These are phyloP conservation scores for Castanea sativa DNA, from an alignment of 306 rosid species.

Conservation along the genomic window DNA sequence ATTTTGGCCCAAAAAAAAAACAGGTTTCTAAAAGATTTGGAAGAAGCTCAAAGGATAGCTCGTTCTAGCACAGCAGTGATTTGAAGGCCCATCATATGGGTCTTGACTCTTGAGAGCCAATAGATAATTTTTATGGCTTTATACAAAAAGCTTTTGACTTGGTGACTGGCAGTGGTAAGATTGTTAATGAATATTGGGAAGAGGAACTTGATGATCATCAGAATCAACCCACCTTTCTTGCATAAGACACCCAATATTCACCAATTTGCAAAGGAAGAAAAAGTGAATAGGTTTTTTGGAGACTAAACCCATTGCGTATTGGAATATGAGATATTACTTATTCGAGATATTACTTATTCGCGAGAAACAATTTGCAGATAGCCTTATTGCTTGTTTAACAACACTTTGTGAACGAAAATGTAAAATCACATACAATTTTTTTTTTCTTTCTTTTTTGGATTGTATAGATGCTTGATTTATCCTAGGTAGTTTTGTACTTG, in stretches of 20 bases:
- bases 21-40: slow-evolving; percentile 91
- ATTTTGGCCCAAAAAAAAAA: slow-evolving; percentile 20
- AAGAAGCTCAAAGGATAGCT: slow-evolving; percentile 88
- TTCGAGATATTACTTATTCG: background rate
- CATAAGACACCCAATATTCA: slow-evolving; percentile 14
- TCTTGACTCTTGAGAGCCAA: slow-evolving; percentile 6
- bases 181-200: slow-evolving; percentile 12
- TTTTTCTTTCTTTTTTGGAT: background rate
- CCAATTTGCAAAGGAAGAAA: slow-evolving; percentile 7
- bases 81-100: slow-evolving; percentile 38
- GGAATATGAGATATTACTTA: slow-evolving; percentile 4
- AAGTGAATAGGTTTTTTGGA: slow-evolving; percentile 11
- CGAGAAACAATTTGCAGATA: background rate
- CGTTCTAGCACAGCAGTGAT: slow-evolving; percentile 50
- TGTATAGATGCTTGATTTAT: background rate
- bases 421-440: background rate
- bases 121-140: slow-evolving; percentile 12
- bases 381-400: background rate
- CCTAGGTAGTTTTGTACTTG: background rate
- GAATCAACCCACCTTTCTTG: slow-evolving; percentile 17
- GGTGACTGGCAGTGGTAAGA: slow-evolving; percentile 9
- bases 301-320: background rate
- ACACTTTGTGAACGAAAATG: background rate
- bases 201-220: slow-evolving; percentile 28
- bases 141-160: background rate